Percentiles rank a stretch among this genome's conserved stretches.
phyloP scores from a whole-genome alignment of 176 grass and related monocot species.

The Triticum timopheevii region DNA sequence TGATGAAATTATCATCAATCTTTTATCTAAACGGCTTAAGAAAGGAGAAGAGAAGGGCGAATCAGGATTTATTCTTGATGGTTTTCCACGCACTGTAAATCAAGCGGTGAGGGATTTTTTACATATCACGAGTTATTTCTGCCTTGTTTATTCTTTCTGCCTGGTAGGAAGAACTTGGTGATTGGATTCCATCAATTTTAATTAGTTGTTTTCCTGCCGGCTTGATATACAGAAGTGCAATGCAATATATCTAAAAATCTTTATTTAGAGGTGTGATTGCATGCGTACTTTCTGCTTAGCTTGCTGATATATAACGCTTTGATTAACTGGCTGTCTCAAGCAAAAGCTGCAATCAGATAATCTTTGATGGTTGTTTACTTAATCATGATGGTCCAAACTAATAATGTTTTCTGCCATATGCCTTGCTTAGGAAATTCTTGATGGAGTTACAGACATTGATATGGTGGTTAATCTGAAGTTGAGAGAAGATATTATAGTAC shows the following conservation, averaged over 20 bases:
- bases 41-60: constrained; percentile 75
- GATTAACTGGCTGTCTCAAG: not conserved
- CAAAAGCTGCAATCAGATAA: not conserved
- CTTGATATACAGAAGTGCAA: not conserved
- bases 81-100: constrained; percentile 88
- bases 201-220: not conserved
- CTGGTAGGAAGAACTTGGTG: not conserved
- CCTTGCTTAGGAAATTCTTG: constrained; percentile 73
- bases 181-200: not conserved
- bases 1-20: constrained; percentile 90
- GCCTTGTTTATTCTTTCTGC: not conserved
- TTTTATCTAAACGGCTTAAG: constrained; percentile 74
- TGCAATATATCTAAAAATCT: not conserved
- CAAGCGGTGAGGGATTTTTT: constrained; percentile 71
- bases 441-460: constrained; percentile 79
- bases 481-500: constrained; percentile 83
- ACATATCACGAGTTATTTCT: not conserved
- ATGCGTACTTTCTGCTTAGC: not conserved
- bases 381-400: not conserved
- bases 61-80: constrained; percentile 98
- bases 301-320: not conserved
- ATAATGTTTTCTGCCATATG: not conserved
- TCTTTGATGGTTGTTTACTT: not conserved
- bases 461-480: constrained; percentile 98
- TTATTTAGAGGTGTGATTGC: not conserved